Percentiles rank a stretch among this genome's conserved stretches.
Conservation (phyloP, 1,284 basidiomycete genomes). For the Tilletia indica region DNA sequence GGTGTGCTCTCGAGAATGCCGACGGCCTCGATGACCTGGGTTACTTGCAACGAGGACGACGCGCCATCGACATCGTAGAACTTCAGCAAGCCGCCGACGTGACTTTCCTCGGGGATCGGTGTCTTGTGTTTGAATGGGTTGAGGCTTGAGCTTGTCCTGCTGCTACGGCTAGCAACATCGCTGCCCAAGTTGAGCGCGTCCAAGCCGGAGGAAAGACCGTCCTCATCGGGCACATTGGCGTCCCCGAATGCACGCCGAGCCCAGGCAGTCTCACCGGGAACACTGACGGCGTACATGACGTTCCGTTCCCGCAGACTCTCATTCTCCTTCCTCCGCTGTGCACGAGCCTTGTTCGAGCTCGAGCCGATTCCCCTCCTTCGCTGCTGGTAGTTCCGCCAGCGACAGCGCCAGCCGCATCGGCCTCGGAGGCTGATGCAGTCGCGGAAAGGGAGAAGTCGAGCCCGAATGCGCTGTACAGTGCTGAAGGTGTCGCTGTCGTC, state of each 20-base stretch:
- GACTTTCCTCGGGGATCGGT: conserved; percentile 27
- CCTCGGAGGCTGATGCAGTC: no score
- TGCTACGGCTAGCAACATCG: background rate
- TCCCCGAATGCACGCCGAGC: conserved; percentile 28
- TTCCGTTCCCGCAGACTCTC: conserved; percentile 51
- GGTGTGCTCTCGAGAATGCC: conserved; percentile 40
- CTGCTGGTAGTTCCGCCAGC: no score
- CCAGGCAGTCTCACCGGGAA: conserved; percentile 54
- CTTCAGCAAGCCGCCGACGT: conserved; percentile 34
- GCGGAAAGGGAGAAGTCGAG: background rate
- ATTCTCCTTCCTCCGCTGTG: conserved; percentile 34
- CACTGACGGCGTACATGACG: conserved; percentile 50
- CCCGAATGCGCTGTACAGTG: conserved; percentile 16
- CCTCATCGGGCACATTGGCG: background rate
- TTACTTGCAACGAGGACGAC: conserved; percentile 43
- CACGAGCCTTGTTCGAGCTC: conserved; percentile 18
- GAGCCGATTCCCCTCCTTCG: background rate
- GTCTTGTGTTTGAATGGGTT: conserved; percentile 21
- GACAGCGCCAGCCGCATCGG: background rate
- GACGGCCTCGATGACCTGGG: conserved; percentile 48
- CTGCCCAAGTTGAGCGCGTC: background rate
- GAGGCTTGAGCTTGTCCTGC: background rate
- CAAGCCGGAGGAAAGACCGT: conserved; percentile 8
- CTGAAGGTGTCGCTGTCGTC: background rate
- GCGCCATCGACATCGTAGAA: conserved; percentile 42